A percentile compares a stretch with the other conserved stretches of the same genome.
Conservation (phyloP, 352 stramenopile genomes). For the Pythium apleroticum region DNA sequence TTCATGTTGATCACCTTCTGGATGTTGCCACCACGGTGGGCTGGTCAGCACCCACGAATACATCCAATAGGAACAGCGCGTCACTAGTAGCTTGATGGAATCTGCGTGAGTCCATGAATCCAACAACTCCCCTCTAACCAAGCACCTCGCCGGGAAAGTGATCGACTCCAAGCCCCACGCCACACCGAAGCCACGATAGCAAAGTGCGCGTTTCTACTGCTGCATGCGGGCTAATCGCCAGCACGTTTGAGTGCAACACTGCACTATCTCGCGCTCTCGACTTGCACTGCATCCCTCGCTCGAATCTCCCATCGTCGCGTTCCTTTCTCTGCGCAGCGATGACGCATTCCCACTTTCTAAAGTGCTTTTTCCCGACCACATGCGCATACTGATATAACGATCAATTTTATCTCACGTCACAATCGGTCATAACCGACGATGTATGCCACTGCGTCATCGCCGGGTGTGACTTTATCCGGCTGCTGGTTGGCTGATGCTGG, state of each 20-base stretch:
- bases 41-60: background rate
- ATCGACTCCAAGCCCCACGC: too few species aligned
- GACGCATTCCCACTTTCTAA: background rate
- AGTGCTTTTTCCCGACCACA: background rate
- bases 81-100: background rate
- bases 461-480: background rate
- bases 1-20: background rate
- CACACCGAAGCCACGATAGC: background rate
- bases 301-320: background rate
- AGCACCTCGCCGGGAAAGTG: too few species aligned
- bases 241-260: background rate
- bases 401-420: background rate
- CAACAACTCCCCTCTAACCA: too few species aligned
- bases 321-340: background rate
- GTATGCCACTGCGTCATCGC: background rate
- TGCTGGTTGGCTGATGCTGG: background rate
- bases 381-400: background rate
- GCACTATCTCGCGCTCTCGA: background rate
- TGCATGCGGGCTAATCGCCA: background rate
- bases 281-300: background rate
- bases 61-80: background rate
- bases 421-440: background rate
- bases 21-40: background rate
- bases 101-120: too few species aligned
- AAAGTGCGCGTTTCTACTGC: background rate